Conservation (phyloP, 352 stramenopile genomes). For the Pythium phragmiticola region DNA sequence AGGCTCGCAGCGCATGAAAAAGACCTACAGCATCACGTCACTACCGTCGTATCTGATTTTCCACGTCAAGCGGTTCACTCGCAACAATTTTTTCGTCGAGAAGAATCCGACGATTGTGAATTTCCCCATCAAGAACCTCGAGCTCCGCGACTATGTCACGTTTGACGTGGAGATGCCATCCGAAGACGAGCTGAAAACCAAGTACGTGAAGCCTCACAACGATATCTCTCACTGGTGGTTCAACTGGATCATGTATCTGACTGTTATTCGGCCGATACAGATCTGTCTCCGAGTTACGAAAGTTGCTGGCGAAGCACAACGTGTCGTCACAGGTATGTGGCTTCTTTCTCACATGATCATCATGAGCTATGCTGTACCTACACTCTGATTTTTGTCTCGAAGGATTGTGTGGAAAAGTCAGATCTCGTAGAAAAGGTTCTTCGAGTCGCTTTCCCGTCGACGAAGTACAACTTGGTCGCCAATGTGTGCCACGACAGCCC, state of each 20-base stretch:
- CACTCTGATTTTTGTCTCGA: not conserved
- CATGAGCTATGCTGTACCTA: not conserved
- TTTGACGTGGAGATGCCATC: slow-evolving; percentile 47
- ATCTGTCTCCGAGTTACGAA: slow-evolving; percentile 14
- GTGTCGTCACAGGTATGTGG: slow-evolving; percentile 14
- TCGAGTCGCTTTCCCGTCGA: slow-evolving; percentile 49
- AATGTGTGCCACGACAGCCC: slow-evolving; percentile 98
- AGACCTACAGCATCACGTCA: slow-evolving; percentile 91
- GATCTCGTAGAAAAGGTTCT: slow-evolving; percentile 75
- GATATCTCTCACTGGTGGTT: not conserved
- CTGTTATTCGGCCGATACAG: not conserved
- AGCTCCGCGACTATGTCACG: slow-evolving; percentile 91
- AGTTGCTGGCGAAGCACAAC: slow-evolving; percentile 16
- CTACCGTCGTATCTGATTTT: slow-evolving; percentile 97
- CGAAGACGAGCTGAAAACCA: slow-evolving; percentile 44
- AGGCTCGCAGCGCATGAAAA: slow-evolving; percentile 81
- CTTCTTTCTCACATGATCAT: not conserved
- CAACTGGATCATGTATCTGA: not conserved
- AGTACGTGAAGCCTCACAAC: slow-evolving; percentile 29
- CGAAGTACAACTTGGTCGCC: slow-evolving; percentile 96
- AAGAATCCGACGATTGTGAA: slow-evolving; percentile 99
- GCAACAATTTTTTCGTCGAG: slow-evolving; percentile 98
- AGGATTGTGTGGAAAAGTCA: slow-evolving; percentile 79
- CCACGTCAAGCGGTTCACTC: slow-evolving; percentile 96
- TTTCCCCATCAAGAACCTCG: slow-evolving; percentile 98